These are phyloP conservation scores for Pleurotus salmoneostramineus DNA, from an alignment of 768 basidiomycete genomes.

Conservation along the genomic window DNA sequence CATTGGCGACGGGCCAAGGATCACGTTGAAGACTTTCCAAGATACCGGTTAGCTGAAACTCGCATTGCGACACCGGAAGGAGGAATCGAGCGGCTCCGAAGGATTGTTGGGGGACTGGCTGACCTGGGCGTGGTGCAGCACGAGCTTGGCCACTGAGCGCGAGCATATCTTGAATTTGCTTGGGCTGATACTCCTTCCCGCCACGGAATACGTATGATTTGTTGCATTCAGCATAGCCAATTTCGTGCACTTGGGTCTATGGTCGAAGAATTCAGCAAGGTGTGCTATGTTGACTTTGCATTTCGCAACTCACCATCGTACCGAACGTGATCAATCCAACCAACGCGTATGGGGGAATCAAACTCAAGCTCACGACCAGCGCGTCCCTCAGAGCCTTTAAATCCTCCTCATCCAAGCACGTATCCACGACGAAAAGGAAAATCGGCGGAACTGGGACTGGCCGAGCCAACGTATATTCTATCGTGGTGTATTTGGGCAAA, in stretches of 20 bases:
- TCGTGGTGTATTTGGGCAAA: conserved; percentile 96
- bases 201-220: conserved; percentile 99
- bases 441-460: conserved; percentile 91
- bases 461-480: conserved; percentile 97
- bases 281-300: too few species aligned
- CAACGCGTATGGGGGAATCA: conserved; percentile 91
- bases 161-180: conserved; percentile 99
- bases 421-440: conserved; percentile 97
- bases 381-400: conserved; percentile 93
- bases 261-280: neutral
- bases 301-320: conserved; percentile 72
- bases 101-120: conserved; percentile 74
- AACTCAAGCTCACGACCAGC: conserved; percentile 88
- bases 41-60: conserved; percentile 94
- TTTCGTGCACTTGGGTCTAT: conserved; percentile 98
- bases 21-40: conserved; percentile 85
- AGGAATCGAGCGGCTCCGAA: conserved; percentile 90
- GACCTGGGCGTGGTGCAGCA: conserved; percentile 83
- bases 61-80: conserved; percentile 86
- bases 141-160: conserved; percentile 76
- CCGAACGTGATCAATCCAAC: conserved; percentile 96
- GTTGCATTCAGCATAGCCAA: conserved; percentile 92
- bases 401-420: conserved; percentile 94
- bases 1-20: conserved; percentile 96
- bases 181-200: conserved; percentile 91